These are phyloP conservation scores for Yamadazyma scolyti DNA, from an alignment of 805 yeast species.

Conservation along the genomic window DNA sequence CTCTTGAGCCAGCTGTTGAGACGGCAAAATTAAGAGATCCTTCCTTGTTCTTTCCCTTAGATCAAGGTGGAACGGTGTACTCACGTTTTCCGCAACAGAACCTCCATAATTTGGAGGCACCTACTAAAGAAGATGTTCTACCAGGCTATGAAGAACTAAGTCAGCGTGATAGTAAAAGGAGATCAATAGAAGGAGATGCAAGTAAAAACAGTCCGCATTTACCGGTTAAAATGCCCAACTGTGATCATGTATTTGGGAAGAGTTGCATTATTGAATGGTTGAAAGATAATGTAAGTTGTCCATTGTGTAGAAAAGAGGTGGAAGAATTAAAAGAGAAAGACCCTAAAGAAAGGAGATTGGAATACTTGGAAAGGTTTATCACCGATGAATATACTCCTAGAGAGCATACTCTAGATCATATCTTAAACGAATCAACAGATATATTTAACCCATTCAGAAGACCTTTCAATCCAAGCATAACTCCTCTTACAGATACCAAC, in stretches of 20 bases:
- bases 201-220: conserved; percentile 20
- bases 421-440: conserved; percentile 29
- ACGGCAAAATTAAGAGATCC: conserved; percentile 25
- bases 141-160: conserved; percentile 22
- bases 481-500: conserved; percentile 37
- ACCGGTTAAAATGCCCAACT: conserved; percentile 40
- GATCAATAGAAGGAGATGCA: conserved; percentile 10
- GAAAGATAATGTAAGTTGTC: conserved; percentile 36
- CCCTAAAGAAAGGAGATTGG: conserved; percentile 11
- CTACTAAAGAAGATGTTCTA: conserved; percentile 19
- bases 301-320: conserved; percentile 38
- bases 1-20: conserved; percentile 1
- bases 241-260: conserved; percentile 39
- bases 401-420: conserved; percentile 18
- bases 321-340: conserved; percentile 20
- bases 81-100: conserved; percentile 25
- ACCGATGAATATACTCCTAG: conserved; percentile 12
- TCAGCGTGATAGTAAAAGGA: conserved; percentile 8
- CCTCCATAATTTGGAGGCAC: conserved; percentile 15
- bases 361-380: conserved; percentile 11
- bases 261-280: conserved; percentile 41
- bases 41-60: conserved; percentile 28
- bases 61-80: conserved; percentile 20
- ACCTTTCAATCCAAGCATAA: conserved; percentile 30
- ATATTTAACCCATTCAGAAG: conserved; percentile 35